phyloP scores from a whole-genome alignment of 805 yeast species.

The Komagataella phaffii region DNA sequence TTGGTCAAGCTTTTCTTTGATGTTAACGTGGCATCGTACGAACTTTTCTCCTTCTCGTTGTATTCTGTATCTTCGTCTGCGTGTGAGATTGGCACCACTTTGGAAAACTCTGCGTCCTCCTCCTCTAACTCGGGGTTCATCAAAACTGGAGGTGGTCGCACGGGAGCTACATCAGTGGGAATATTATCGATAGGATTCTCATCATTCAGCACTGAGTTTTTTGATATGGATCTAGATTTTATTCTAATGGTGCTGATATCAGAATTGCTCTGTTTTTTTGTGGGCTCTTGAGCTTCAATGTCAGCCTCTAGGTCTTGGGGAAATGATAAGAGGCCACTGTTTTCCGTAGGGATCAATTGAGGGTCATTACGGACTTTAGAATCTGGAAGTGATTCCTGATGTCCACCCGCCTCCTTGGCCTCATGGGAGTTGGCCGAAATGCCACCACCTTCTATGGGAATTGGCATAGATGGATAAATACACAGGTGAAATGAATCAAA shows the following conservation, averaged over 20 bases:
- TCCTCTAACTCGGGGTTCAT: not conserved
- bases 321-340: not conserved
- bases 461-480: not conserved
- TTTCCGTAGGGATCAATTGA: not conserved
- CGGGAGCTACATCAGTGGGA: not conserved
- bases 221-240: not conserved
- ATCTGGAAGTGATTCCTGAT: not conserved
- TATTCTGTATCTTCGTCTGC: not conserved
- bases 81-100: not conserved
- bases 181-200: not conserved
- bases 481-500: not conserved
- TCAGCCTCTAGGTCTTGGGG: not conserved
- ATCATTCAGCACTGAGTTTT: not conserved
- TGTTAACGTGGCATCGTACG: not conserved
- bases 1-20: not conserved
- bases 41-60: not conserved
- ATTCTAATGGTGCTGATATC: not conserved
- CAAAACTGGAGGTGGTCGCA: not conserved
- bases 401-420: not conserved
- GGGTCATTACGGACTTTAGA: not conserved
- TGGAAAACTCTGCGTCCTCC: not conserved
- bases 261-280: not conserved
- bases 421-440: not conserved
- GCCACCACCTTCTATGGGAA: not conserved
- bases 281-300: not conserved